These are phyloP conservation scores for Trichoderma reesei DNA, from an alignment of 495 filamentous ascomycete species.

Conservation along the genomic window DNA sequence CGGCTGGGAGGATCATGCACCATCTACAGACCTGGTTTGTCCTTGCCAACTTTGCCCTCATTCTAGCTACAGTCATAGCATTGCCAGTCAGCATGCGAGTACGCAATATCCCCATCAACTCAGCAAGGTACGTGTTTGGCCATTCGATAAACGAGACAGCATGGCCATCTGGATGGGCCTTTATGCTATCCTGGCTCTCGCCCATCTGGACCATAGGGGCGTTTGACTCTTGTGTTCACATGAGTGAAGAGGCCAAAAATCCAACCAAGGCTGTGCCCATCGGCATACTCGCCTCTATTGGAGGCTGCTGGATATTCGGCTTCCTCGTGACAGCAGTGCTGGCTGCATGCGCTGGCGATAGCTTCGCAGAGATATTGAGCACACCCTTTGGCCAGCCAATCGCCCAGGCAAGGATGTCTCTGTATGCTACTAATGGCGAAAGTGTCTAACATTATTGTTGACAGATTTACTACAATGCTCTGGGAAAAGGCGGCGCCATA, in stretches of 20 bases:
- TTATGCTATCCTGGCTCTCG: conserved; percentile 55
- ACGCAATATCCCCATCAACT: conserved; percentile 25
- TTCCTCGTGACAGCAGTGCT: conserved; percentile 43
- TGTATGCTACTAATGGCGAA: not conserved
- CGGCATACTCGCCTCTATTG: conserved; percentile 49
- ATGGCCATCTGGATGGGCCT: conserved; percentile 53
- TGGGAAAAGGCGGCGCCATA: conserved; percentile 43
- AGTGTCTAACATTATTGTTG: conserved; percentile 20
- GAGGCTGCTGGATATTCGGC: conserved; percentile 41
- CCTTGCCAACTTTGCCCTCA: conserved; percentile 52
- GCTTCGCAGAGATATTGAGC: conserved; percentile 31
- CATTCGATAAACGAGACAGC: conserved; percentile 44
- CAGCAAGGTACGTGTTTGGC: conserved; percentile 38
- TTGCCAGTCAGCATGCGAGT: conserved; percentile 44
- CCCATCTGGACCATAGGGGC: conserved; percentile 60
- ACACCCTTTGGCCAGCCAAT: conserved; percentile 37
- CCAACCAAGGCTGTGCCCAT: conserved; percentile 52
- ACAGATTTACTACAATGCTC: conserved; percentile 47
- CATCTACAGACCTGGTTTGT: conserved; percentile 57
- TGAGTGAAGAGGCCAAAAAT: conserved; percentile 56
- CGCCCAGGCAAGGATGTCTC: not conserved
- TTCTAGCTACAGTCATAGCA: conserved; percentile 54
- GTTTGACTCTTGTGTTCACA: conserved; percentile 40
- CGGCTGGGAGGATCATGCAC: conserved; percentile 50
- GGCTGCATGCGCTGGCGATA: conserved; percentile 37